Base-by-base conservation (phyloP, 257 asterid genomes). In the Marsdenia floribunda region DNA sequence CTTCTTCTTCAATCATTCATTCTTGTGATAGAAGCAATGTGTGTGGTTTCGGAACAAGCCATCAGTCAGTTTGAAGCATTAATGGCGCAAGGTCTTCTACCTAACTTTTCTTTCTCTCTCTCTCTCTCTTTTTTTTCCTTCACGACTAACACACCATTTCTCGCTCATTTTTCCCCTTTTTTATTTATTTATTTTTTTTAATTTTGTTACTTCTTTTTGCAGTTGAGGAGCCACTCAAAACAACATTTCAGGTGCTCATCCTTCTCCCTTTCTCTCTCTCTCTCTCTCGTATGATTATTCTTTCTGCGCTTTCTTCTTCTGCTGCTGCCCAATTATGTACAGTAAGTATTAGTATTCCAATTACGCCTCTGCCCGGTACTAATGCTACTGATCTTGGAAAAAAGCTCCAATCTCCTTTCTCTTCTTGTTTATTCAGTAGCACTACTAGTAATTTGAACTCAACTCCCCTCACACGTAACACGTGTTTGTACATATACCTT, bases 191-290 rank as follows among this genome's bases (percentile, higher is more conserved):
- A n/a, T n/a, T n/a, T n/a, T n/a, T n/a, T n/a, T n/a, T n/a, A n/a
- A 18, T 49, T 40, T 40, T 7, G 15, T 26, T 65, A 21, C 18
- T 16, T 67, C 33, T 82, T 38, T 38, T 79, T 83, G 85, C 90
- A 93, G 97, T 85, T 82, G 93, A 87, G 79, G 96, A 82, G 59
- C 85, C 79, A 76, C 86, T 87, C 73, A 89, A 86, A 88, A 82
- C 70, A 38, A 80, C 89, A 68, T 93, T 87, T 70, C 84, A 83
- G 97, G 98, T 75, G 84, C 76, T 77, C 50, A 58, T 79, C 50
- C 46, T 22, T 60, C 57, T 75, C 80, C 83, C 68, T n/a, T n/a
- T 79, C 57, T 58, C 55, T 37, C 24, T 16, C 15, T n/a, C 15
- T 19, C 58, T 18, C 58, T 19, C 22, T 53, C 19, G 19, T 52